Conservation (phyloP, 208 protist species). For the Acanthamoeba castellanii region DNA sequence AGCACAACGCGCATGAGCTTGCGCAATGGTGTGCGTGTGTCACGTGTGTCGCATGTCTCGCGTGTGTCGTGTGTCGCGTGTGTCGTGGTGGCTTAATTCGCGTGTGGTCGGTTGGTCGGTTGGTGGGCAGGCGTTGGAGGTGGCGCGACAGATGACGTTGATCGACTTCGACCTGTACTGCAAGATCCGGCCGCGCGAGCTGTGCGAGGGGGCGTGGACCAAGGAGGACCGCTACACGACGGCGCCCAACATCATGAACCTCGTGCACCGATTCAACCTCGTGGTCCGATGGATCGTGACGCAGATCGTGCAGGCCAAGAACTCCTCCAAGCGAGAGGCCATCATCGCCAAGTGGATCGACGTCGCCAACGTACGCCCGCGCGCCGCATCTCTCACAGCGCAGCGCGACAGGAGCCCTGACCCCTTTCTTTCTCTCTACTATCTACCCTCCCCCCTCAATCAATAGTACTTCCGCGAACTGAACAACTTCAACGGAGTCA, state of each 20-base stretch:
- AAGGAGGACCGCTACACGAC: constrained; percentile 41
- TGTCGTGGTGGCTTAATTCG: no score
- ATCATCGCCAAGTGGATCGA: constrained; percentile 51
- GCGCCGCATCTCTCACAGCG: no score
- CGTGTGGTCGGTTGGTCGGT: background rate
- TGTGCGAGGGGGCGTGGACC: constrained; percentile 16
- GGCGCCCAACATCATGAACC: constrained; percentile 52
- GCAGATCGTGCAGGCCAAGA: constrained; percentile 21
- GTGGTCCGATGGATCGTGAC: constrained; percentile 63
- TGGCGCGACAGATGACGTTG: constrained; percentile 73
- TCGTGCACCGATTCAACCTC: constrained; percentile 14
- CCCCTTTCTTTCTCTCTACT: no score
- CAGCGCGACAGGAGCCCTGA: no score
- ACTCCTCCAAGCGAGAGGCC: constrained; percentile 6
- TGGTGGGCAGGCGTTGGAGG: background rate
- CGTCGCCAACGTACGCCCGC: constrained; percentile 36
- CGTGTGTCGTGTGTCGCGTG: no score
- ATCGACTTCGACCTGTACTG: constrained; percentile 70
- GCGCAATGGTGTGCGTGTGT: background rate
- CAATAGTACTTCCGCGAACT: constrained; percentile 6
- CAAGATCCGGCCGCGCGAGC: constrained; percentile 32
- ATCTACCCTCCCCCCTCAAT: background rate
- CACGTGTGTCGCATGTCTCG: background rate
- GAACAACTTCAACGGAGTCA: constrained; percentile 79
- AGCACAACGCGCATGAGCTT: background rate